phyloP scores from a whole-genome alignment of 805 yeast species.

The Saturnispora saitoi region DNA sequence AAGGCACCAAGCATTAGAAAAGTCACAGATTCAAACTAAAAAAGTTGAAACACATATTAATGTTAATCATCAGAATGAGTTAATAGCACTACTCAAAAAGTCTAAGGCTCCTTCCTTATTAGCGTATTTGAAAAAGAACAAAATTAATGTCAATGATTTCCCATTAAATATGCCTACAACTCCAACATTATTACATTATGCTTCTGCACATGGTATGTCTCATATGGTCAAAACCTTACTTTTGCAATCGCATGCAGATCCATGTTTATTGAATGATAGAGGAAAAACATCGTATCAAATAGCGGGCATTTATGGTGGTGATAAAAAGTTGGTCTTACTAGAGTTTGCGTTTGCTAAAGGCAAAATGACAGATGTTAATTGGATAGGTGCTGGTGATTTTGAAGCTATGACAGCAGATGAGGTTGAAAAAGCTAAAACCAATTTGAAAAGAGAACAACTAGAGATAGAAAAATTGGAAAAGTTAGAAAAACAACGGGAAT shows the following conservation, averaged over 20 bases:
- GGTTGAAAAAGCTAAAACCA: constrained; percentile 31
- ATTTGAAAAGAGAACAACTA: not conserved
- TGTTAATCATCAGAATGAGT: constrained; percentile 42
- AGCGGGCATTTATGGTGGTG: constrained; percentile 32
- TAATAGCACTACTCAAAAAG: constrained; percentile 53
- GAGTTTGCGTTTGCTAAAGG: constrained; percentile 60
- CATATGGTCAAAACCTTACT: constrained; percentile 62
- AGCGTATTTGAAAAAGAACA: constrained; percentile 50
- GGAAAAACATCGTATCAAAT: constrained; percentile 69
- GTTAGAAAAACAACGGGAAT: not conserved
- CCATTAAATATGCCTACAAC: constrained; percentile 46
- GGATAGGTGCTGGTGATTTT: constrained; percentile 48
- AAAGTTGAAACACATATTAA: not conserved
- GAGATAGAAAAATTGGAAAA: not conserved
- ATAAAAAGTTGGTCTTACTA: constrained; percentile 52
- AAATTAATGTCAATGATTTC: constrained; percentile 37
- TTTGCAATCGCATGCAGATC: constrained; percentile 60
- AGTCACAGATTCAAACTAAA: constrained; percentile 13
- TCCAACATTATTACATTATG: constrained; percentile 76
- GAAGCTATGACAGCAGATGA: constrained; percentile 50
- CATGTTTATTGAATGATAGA: constrained; percentile 41
- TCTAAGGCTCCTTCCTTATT: constrained; percentile 71
- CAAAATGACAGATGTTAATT: constrained; percentile 36
- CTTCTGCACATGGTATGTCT: constrained; percentile 55
- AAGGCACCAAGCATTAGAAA: constrained; percentile 26